phyloP scores from a whole-genome alignment of 108 stramenopile species.

The Stephanodiscus minutulus region DNA sequence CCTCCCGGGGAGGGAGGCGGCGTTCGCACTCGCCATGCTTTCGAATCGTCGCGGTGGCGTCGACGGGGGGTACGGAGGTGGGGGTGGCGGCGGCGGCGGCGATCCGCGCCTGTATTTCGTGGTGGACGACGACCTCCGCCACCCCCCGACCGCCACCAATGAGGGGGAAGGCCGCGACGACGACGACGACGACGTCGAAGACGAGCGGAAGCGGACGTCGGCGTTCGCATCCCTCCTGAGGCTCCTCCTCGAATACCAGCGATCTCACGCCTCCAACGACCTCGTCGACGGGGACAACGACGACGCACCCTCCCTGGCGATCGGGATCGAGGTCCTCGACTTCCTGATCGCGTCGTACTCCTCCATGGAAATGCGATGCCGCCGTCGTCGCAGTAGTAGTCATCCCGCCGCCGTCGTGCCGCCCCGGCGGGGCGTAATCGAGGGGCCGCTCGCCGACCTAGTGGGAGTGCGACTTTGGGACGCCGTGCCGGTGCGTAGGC shows the following conservation, averaged over 20 bases:
- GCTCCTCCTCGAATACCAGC: constrained; percentile 4
- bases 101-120: constrained; percentile 29
- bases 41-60: constrained; percentile 18
- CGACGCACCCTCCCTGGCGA: neutral
- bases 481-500: constrained; percentile 17
- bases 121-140: constrained; percentile 15
- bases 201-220: neutral
- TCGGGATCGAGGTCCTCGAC: constrained; percentile 21
- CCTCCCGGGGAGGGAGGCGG: constrained; percentile 5
- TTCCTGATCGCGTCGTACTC: constrained; percentile 39
- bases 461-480: constrained; percentile 39
- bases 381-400: neutral
- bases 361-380: constrained; percentile 37
- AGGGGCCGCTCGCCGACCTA: constrained; percentile 31
- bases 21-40: constrained; percentile 32
- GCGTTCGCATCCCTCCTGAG: constrained; percentile 20
- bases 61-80: constrained; percentile 9
- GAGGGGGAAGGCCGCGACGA: neutral
- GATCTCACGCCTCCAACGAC: neutral
- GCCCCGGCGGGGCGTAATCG: constrained; percentile 9
- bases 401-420: neutral
- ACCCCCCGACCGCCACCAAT: neutral
- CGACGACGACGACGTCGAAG: constrained; percentile 5
- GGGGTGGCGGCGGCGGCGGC: constrained; percentile 17
- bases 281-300: neutral